These are phyloP conservation scores for Coemansia sp. DNA, from an alignment of 192 early-diverging fungal species.

Conservation along the genomic window DNA sequence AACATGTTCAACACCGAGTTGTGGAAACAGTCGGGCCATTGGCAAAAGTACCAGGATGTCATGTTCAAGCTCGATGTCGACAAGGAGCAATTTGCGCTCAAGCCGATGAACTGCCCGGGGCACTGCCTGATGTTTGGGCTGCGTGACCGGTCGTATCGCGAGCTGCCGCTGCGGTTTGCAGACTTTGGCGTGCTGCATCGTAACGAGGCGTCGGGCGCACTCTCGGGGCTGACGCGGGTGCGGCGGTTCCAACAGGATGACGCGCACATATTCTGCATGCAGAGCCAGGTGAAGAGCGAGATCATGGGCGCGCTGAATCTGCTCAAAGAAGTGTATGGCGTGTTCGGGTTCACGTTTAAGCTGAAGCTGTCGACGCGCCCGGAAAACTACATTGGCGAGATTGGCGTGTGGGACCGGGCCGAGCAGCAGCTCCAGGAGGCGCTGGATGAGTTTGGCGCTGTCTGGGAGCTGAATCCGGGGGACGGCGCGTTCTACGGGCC, in stretches of 20 bases:
- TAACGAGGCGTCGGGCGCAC: slow-evolving; percentile 88
- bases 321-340: slow-evolving; percentile 81
- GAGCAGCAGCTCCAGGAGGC: slow-evolving; percentile 76
- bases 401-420: slow-evolving; percentile 88
- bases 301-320: slow-evolving; percentile 85
- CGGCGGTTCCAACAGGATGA: slow-evolving; percentile 99
- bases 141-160: slow-evolving; percentile 92
- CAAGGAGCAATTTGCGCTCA: slow-evolving; percentile 95
- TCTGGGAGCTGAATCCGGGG: slow-evolving; percentile 87
- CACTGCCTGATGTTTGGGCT: slow-evolving; percentile 96
- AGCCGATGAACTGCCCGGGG: slow-evolving; percentile 99
- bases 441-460: slow-evolving; percentile 76
- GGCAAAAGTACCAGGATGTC: slow-evolving; percentile 93
- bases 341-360: slow-evolving; percentile 92
- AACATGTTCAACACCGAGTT: slow-evolving; percentile 99
- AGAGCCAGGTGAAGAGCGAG: slow-evolving; percentile 81
- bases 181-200: slow-evolving; percentile 99
- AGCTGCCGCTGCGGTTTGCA: slow-evolving; percentile 89
- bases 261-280: slow-evolving; percentile 95
- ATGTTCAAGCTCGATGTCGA: slow-evolving; percentile 96
- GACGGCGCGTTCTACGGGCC: slow-evolving; percentile 99
- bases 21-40: slow-evolving; percentile 96
- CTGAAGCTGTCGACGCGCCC: slow-evolving; percentile 94
- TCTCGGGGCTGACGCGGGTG: slow-evolving; percentile 92
- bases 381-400: slow-evolving; percentile 89